These are phyloP conservation scores for Globisporangium perplexum DNA, from an alignment of 352 stramenopile genomes.

Conservation along the genomic window DNA sequence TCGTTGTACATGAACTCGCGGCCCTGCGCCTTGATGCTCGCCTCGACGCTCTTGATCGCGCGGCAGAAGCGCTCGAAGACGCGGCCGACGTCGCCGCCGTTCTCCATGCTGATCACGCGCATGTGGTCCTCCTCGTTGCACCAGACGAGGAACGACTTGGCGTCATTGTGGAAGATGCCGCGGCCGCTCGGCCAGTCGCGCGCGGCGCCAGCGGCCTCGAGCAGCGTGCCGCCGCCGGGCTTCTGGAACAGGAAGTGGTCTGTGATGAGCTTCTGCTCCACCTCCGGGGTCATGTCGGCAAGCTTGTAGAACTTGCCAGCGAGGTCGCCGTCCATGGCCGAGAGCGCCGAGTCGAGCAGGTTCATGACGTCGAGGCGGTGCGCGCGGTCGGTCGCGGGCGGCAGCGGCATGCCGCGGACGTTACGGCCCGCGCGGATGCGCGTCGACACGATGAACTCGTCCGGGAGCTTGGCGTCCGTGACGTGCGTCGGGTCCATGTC, in stretches of 20 bases:
- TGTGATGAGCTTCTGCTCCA: slow-evolving; percentile 88
- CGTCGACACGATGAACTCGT: slow-evolving; percentile 88
- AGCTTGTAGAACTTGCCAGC: slow-evolving; percentile 87
- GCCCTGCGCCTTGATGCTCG: slow-evolving; percentile 68
- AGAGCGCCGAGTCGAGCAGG: slow-evolving; percentile 71
- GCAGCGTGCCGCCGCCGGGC: slow-evolving; percentile 80
- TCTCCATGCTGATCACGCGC: slow-evolving; percentile 86
- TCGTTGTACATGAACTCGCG: slow-evolving; percentile 86
- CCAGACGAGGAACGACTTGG: slow-evolving; percentile 89
- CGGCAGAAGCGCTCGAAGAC: slow-evolving; percentile 88
- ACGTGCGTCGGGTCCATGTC: slow-evolving; percentile 81
- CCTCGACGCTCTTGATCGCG: slow-evolving; percentile 71
- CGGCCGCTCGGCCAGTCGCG: slow-evolving; percentile 91
- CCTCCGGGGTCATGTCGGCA: slow-evolving; percentile 85
- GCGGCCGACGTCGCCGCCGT: slow-evolving; percentile 85
- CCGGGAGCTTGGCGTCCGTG: slow-evolving; percentile 54
- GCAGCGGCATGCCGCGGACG: slow-evolving; percentile 85
- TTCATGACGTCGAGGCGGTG: slow-evolving; percentile 82
- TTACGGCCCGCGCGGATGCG: slow-evolving; percentile 90
- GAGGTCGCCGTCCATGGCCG: slow-evolving; percentile 60
- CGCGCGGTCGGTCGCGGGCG: slow-evolving; percentile 76
- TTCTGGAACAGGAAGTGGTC: slow-evolving; percentile 93
- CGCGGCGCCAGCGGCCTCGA: slow-evolving; percentile 79
- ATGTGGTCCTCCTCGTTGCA: slow-evolving; percentile 89
- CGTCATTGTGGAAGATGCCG: slow-evolving; percentile 91